Evolutionary conservation across 2,329 filamentous ascomycete genomes (phyloP).

Genomic region (Aspergillus sp.): DNA sequence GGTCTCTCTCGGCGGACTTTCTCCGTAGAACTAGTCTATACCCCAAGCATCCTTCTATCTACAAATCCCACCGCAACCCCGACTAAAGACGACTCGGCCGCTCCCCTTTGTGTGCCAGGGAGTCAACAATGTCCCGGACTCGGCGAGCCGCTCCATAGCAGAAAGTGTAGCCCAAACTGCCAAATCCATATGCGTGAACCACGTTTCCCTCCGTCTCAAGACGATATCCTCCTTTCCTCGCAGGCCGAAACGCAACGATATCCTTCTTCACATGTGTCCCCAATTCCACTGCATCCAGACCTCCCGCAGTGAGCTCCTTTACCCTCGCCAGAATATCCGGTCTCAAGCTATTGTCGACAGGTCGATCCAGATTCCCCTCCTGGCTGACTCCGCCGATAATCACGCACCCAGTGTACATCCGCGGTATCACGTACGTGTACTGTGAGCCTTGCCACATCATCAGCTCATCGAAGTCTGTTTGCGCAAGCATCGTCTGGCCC

Average conservation of each 20-base stretch:
- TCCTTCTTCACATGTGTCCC: constrained; percentile 7
- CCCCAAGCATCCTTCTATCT: no score
- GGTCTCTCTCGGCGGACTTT: no score
- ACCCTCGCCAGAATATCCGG: constrained; percentile 14
- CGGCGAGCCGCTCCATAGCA: constrained; percentile 7
- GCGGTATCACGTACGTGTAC: constrained; percentile 21
- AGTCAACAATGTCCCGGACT: neutral
- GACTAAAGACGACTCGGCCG: neutral
- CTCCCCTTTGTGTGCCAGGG: neutral
- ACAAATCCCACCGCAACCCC: neutral
- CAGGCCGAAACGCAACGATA: constrained; percentile 20
- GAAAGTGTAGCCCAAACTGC: constrained; percentile 13
- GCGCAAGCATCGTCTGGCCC: constrained; percentile 22
- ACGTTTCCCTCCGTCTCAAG: constrained; percentile 13
- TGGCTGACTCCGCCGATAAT: constrained; percentile 19
- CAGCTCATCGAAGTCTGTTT: constrained; percentile 15
- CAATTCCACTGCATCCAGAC: constrained; percentile 5
- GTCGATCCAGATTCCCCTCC: constrained; percentile 8
- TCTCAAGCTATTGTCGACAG: constrained; percentile 6
- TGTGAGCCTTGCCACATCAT: constrained; percentile 19
- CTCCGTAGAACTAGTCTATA: no score
- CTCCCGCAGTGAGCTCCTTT: constrained; percentile 1
- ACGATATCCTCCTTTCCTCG: constrained; percentile 17
- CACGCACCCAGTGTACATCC: constrained; percentile 16
- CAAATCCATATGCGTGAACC: constrained; percentile 21